Percentiles rank a stretch among this genome's conserved stretches.
phyloP scores from a whole-genome alignment of 331 rosid genomes.

The Malus hybrid region DNA sequence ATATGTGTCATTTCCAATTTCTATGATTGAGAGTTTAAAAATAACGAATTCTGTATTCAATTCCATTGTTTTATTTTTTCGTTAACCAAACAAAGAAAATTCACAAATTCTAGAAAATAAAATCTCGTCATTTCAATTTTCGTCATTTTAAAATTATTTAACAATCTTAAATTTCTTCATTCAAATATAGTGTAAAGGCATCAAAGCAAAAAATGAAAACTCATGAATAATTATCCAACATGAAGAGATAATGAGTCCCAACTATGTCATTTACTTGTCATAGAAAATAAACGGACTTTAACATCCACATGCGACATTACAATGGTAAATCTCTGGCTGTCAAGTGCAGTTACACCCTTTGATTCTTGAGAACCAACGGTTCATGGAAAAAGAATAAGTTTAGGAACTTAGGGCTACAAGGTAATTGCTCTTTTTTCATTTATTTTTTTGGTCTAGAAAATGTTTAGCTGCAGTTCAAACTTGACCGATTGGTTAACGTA shows the following conservation, averaged over 20 bases:
- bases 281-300: background rate
- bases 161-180: too few relatives aligned
- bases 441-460: background rate
- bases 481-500: background rate
- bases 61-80: too few relatives aligned
- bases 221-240: background rate
- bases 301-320: background rate
- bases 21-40: too few relatives aligned
- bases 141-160: too few relatives aligned
- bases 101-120: too few relatives aligned
- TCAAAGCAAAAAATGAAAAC: background rate
- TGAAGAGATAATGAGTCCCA: background rate
- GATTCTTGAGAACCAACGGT: background rate
- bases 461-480: background rate
- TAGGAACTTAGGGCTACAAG: background rate
- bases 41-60: too few relatives aligned
- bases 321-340: background rate
- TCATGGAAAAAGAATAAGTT: background rate
- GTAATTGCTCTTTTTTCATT: too few relatives aligned
- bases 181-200: background rate
- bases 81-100: too few relatives aligned
- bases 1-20: too few relatives aligned
- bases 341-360: background rate
- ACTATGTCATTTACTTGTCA: background rate
- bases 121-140: too few relatives aligned